Percentiles rank a stretch among this genome's conserved stretches.
Evolutionary conservation across 1,284 basidiomycete genomes (phyloP).

Genomic region (Rhodotorula mucilaginosa): DNA sequence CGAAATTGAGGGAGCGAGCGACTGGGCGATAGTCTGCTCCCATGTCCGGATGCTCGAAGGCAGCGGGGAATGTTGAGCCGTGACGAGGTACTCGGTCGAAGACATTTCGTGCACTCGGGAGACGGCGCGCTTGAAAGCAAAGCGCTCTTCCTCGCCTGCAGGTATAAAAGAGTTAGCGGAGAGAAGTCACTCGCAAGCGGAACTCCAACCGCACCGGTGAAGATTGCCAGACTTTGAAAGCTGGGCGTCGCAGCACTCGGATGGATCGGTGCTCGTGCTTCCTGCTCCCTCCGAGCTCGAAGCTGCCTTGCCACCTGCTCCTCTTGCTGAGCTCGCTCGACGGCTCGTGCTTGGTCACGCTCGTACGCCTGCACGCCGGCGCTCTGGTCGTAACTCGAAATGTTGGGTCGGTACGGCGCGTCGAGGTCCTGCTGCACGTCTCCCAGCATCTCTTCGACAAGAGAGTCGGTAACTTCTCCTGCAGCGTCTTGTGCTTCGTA

Average conservation of each 20-base stretch:
- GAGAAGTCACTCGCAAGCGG: not conserved
- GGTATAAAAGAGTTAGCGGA: slow-evolving; percentile 33
- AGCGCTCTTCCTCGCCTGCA: slow-evolving; percentile 53
- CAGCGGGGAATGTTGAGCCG: slow-evolving; percentile 28
- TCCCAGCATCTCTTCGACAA: slow-evolving; percentile 43
- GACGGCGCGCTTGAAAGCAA: slow-evolving; percentile 59
- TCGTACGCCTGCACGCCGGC: slow-evolving; percentile 21
- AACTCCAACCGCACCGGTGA: slow-evolving; percentile 55
- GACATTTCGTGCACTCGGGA: slow-evolving; percentile 68
- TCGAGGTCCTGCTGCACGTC: slow-evolving; percentile 44
- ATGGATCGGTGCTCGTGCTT: slow-evolving; percentile 25
- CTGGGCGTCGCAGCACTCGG: slow-evolving; percentile 39
- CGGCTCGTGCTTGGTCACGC: slow-evolving; percentile 12
- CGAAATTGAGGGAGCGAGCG: not conserved
- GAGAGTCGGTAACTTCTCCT: slow-evolving; percentile 39
- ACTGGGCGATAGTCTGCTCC: slow-evolving; percentile 19
- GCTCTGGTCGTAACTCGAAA: slow-evolving; percentile 38
- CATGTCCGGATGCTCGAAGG: slow-evolving; percentile 31
- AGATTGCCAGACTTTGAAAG: slow-evolving; percentile 60
- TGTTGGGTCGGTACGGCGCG: slow-evolving; percentile 45
- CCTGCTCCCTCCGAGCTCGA: slow-evolving; percentile 4
- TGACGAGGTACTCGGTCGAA: slow-evolving; percentile 54
- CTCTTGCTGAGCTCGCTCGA: slow-evolving; percentile 15
- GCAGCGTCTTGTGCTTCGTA: slow-evolving; percentile 30
- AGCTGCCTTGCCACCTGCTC: slow-evolving; percentile 7